Evolutionary conservation across 78 protist species (phyloP).

Genomic region (slime mould (Dictyostelium discoideum)): DNA sequence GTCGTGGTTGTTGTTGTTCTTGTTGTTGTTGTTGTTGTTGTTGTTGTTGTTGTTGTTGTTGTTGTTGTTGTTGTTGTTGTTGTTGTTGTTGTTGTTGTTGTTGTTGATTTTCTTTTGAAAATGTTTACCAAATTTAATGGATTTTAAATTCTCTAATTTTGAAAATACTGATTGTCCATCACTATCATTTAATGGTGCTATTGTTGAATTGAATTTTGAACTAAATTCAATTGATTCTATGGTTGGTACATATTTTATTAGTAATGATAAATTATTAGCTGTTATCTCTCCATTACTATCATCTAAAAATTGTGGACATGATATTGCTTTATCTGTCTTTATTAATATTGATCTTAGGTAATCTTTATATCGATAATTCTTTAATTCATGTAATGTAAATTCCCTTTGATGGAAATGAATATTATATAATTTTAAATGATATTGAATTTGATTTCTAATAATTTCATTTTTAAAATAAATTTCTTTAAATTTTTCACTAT

Average conservation of each 20-base stretch:
- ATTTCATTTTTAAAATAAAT: background rate
- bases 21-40: too few species aligned
- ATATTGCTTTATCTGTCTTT: background rate
- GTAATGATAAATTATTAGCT: background rate
- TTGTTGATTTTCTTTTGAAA: background rate
- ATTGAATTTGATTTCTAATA: background rate
- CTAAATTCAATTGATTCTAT: background rate
- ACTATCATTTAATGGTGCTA: background rate
- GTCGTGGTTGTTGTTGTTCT: too few species aligned
- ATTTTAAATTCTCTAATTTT: background rate
- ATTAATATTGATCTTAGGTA: background rate
- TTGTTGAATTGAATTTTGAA: background rate
- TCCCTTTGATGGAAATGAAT: background rate
- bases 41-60: background rate
- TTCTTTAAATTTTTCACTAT: background rate
- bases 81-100: too few species aligned
- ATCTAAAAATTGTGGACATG: background rate
- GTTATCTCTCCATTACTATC: background rate
- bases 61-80: too few species aligned
- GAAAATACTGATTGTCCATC: background rate
- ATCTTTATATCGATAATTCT: background rate
- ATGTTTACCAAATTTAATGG: background rate
- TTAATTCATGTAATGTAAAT: background rate
- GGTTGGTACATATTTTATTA: background rate
- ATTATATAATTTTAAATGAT: constrained; percentile 9